Evolutionary conservation across 176 grass and related monocot species (phyloP), one percentile per base, ranked within the genome.

Genomic region (Phragmites australis): DNA sequence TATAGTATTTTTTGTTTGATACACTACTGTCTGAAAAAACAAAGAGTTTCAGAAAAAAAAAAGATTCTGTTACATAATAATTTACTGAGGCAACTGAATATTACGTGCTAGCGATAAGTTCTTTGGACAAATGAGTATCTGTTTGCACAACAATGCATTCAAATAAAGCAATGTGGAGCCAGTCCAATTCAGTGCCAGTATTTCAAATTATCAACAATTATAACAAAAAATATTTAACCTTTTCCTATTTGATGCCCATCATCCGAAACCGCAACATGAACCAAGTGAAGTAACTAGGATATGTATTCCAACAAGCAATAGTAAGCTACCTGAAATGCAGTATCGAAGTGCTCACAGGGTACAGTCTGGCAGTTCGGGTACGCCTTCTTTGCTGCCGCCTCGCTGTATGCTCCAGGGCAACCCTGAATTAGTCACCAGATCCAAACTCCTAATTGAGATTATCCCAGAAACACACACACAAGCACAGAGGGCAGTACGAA

Each of bases 291-390:
- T 30, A 77, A 77, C 1, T 39, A 12, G 1, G 16, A 42, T 18
- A 11, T 12, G 15, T 49, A 22, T 15, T 51, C 14, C 30, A 40
- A 52, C 7, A 40, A 9, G 31, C 14, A 52, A 25, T 22, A 39
- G 30, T 68, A 57, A 8, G 25, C 32, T 80, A 89, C 94, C 79
- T 97, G 80, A 77, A 97, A 97, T 70, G 88, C 85, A 29, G 85
- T 97, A 18, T 97, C 85, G 3, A 97, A 94, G 30, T 90, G 87
- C 84, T 97, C 91, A 21, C 94, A 97, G n/a, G 92, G 94, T 75
- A 97, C 85, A 8, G 91, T 84, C 59, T 92, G 89, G 56, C 94
- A 97, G 75, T 92, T 92, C 4, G 92, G 88, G 45, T 94, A 97
- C 0, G 90, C 94, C 74, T 94, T 97, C 47, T 53, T 93, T 14